phyloP scores from a whole-genome alignment of 176 grass and related monocot species.

The Triticum monococcum region DNA sequence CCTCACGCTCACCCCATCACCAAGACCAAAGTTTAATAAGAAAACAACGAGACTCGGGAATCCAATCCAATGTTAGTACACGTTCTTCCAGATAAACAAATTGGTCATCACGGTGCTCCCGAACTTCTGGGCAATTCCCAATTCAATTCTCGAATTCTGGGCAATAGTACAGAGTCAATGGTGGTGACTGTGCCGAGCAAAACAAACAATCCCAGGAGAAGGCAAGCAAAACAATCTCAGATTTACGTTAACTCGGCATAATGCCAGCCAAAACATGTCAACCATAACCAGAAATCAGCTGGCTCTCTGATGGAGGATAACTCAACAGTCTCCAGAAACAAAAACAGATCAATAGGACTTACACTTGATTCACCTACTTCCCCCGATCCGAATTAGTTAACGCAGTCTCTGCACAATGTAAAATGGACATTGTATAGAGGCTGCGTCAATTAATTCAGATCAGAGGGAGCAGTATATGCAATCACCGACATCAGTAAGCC shows the following conservation, averaged over 20 bases:
- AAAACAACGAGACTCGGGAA: neutral
- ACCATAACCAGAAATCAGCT: neutral
- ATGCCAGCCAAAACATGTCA: neutral
- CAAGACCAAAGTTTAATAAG: neutral
- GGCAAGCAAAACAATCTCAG: neutral
- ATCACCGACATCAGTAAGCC: too few species aligned
- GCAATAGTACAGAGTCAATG: neutral
- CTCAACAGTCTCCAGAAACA: neutral
- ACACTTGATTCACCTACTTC: too few species aligned
- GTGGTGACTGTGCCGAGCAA: neutral
- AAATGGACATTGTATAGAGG: too few species aligned
- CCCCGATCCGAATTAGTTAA: too few species aligned
- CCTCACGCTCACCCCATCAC: neutral
- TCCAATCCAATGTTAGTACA: neutral
- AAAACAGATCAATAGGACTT: too few species aligned
- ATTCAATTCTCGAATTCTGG: neutral
- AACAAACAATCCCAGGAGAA: neutral
- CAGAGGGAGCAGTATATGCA: too few species aligned
- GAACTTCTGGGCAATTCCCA: neutral
- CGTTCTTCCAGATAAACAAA: neutral
- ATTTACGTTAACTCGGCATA: neutral
- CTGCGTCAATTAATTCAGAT: too few species aligned
- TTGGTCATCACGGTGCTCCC: neutral
- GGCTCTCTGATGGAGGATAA: neutral
- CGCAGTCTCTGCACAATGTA: too few species aligned